These are phyloP conservation scores for Dactylellina haptotyla DNA, from an alignment of 2,329 filamentous ascomycete species.

Conservation along the genomic window DNA sequence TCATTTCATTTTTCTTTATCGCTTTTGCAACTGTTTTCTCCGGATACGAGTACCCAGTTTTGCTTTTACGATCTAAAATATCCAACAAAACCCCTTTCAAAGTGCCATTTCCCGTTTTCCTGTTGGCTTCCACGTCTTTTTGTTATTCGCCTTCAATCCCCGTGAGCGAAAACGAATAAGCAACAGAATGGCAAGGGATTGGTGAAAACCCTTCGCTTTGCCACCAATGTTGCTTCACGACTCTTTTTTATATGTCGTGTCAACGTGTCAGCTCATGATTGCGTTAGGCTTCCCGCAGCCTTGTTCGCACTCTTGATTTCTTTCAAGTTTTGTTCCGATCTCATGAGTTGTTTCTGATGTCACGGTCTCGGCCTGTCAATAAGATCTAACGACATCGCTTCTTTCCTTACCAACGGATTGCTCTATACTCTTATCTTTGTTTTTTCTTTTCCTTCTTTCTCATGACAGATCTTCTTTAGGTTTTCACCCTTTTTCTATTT, in stretches of 20 bases:
- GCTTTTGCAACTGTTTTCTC: slow-evolving; percentile 1
- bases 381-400: slow-evolving; percentile 10
- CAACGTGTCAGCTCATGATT: slow-evolving; percentile 14
- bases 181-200: background rate
- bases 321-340: background rate
- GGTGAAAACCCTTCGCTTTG: background rate
- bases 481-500: no score
- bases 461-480: no score
- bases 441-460: slow-evolving; percentile 60
- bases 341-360: background rate
- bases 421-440: no score
- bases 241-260: slow-evolving; percentile 20
- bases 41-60: background rate
- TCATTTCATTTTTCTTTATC: slow-evolving; percentile 1
- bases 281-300: slow-evolving; percentile 2
- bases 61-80: slow-evolving; percentile 20
- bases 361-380: background rate
- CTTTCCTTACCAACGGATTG: slow-evolving; percentile 5
- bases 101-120: background rate
- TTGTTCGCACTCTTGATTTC: background rate
- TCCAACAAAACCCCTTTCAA: slow-evolving; percentile 10
- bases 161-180: slow-evolving; percentile 21
- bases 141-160: background rate
- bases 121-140: background rate
- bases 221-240: slow-evolving; percentile 8